Evolutionary conservation across 805 yeast genomes (phyloP).

Genomic region (Zygosaccharomyces siamensis): DNA sequence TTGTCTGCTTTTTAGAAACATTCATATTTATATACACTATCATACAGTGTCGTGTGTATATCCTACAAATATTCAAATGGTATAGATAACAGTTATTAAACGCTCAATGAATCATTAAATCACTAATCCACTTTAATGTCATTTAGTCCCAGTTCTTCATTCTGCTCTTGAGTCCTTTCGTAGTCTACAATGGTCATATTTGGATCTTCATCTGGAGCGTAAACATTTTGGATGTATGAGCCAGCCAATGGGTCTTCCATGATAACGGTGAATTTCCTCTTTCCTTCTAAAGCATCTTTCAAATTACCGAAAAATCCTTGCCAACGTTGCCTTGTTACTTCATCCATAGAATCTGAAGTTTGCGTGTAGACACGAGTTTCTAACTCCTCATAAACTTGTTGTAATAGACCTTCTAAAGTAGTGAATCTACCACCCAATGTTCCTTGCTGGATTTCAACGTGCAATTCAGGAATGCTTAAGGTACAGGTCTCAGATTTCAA

Average conservation of each 20-base stretch:
- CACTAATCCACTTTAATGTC: slow-evolving; percentile 36
- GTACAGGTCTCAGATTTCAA: slow-evolving; percentile 93
- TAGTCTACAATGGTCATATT: slow-evolving; percentile 88
- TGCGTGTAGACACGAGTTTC: slow-evolving; percentile 77
- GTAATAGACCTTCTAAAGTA: slow-evolving; percentile 87
- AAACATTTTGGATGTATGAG: slow-evolving; percentile 94
- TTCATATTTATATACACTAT: background rate
- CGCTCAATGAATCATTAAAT: background rate
- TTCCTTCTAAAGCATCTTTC: slow-evolving; percentile 76
- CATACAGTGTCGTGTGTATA: background rate
- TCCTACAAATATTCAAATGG: background rate
- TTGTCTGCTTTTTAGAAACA: background rate
- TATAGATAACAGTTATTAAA: background rate
- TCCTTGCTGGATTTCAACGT: slow-evolving; percentile 88
- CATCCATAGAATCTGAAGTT: slow-evolving; percentile 89
- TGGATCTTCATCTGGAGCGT: slow-evolving; percentile 98
- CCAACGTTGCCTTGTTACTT: slow-evolving; percentile 77
- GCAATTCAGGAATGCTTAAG: slow-evolving; percentile 77
- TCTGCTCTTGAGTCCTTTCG: slow-evolving; percentile 83
- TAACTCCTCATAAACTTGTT: slow-evolving; percentile 86
- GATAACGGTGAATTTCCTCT: slow-evolving; percentile 70
- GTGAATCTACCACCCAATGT: slow-evolving; percentile 98
- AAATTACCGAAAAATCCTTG: slow-evolving; percentile 64
- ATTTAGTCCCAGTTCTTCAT: slow-evolving; percentile 83
- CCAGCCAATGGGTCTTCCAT: slow-evolving; percentile 96